Evolutionary conservation across 257 asterid genomes (phyloP), one percentile per base, ranked within the genome.

Genomic region (Linderniella brevidens): DNA sequence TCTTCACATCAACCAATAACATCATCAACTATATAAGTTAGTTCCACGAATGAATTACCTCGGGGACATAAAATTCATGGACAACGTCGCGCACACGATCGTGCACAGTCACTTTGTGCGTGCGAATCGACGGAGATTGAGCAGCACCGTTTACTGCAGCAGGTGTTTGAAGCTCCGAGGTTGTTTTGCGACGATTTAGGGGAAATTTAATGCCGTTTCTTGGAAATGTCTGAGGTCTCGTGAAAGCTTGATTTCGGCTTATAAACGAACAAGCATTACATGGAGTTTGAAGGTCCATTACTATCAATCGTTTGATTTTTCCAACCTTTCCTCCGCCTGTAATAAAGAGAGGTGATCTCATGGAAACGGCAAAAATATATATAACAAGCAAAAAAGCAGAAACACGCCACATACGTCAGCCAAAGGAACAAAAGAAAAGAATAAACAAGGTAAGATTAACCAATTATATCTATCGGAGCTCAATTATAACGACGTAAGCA

Each of bases 31-130:
- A 14, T 46, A 43, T 11, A 53, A 38, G 8, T 44, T 39, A 52
- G n/a, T 14, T 19, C 39, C 16, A 2, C 9, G 16, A 17, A 19
- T 32, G 11, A n/a, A 51, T 41, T 65, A 76, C 85, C 80, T 76
- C 85, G 10, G 80, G 80, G 14, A 76, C 85, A 36, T 50, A 41
- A 58, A 76, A 76, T 46, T 76, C 85, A 35, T 76, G 80, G 41
- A 69, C 64, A 37, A 69, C 64, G 13, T 57, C 80, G 10, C 78
- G 75, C 60, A 72, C 63, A 13, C 80, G 78, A 62, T 76, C 85
- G 50, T 72, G 81, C 39, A 76, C 86, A 9, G 67, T 73, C 66
- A 76, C 71, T 62, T 76, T 76, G 66, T 76, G 81, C 1, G 76
- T 61, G 15, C 66, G 71, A 54, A 71, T 58, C 0, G 68, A 38